phyloP scores from a whole-genome alignment of 306 rosid species.

The Glycyrrhiza uralensis region DNA sequence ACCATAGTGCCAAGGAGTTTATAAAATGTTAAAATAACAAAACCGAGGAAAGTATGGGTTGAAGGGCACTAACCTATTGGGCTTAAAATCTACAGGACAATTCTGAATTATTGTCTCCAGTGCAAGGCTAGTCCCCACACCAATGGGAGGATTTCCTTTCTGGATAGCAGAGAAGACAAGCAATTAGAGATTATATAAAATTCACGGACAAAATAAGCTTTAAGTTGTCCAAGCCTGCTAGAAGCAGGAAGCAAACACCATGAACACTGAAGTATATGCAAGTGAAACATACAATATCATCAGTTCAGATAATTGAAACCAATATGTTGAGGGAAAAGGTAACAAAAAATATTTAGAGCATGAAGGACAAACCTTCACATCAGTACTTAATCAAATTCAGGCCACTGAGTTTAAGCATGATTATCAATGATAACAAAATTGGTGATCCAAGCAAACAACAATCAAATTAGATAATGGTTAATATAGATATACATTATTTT shows the following conservation, averaged over 20 bases:
- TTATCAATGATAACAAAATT: not conserved
- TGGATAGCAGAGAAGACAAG: conserved; percentile 30
- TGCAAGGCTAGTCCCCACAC: conserved; percentile 91
- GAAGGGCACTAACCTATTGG: conserved; percentile 53
- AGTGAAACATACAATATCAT: not conserved
- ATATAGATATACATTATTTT: conserved; percentile 1
- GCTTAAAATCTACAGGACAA: conserved; percentile 60
- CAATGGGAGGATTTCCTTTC: conserved; percentile 81
- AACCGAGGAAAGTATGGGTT: conserved; percentile 16
- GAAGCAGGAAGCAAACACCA: conserved; percentile 6
- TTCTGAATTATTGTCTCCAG: conserved; percentile 86
- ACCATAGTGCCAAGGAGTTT: conserved; percentile 1
- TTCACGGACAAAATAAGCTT: conserved; percentile 10
- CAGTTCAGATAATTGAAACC: not conserved
- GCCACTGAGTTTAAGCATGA: conserved; percentile 19
- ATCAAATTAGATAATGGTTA: not conserved
- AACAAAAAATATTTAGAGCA: not conserved
- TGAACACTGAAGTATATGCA: conserved; percentile 4
- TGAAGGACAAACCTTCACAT: conserved; percentile 3
- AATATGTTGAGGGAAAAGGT: not conserved
- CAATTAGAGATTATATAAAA: conserved; percentile 20
- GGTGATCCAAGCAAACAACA: conserved; percentile 16
- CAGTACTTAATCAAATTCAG: conserved; percentile 7
- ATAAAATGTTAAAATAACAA: conserved; percentile 16
- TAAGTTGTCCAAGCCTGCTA: conserved; percentile 5